Conservation (phyloP, 768 basidiomycete species). For the Boletus reticuloceps region DNA sequence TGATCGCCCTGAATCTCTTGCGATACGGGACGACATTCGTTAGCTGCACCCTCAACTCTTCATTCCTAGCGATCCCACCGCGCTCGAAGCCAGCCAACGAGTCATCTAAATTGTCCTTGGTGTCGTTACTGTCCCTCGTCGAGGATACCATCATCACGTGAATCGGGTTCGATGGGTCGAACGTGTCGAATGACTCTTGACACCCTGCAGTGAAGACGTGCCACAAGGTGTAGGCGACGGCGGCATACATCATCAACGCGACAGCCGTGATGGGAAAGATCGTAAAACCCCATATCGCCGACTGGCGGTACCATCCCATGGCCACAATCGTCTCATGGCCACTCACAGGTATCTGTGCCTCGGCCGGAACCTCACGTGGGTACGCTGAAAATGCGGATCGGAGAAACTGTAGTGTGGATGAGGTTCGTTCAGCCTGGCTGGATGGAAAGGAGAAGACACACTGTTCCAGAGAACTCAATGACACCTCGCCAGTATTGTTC, state of each 20-base stretch:
- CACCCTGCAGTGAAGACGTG: not conserved
- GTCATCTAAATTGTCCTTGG: not conserved
- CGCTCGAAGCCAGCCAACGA: not conserved
- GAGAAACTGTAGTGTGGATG: not conserved
- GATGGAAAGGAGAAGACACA: not conserved
- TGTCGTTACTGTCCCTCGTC: not conserved
- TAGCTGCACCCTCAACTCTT: not conserved
- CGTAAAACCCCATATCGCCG: not conserved
- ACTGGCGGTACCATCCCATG: not conserved
- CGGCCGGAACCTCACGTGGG: not conserved
- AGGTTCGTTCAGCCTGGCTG: not conserved
- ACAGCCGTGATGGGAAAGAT: conserved; percentile 4
- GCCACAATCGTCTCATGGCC: not conserved
- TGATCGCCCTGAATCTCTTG: conserved; percentile 2
- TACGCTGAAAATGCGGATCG: conserved; percentile 8
- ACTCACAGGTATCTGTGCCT: not conserved
- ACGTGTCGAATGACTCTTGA: not conserved
- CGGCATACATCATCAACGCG: conserved; percentile 1
- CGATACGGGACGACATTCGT: not conserved
- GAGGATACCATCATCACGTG: conserved; percentile 7
- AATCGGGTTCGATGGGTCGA: conserved; percentile 6
- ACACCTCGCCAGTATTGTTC: conserved; percentile 17
- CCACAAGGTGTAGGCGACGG: conserved; percentile 7
- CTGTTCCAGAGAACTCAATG: conserved; percentile 18
- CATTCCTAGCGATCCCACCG: not conserved